Percentiles rank a stretch among this genome's conserved stretches.
phyloP scores from a whole-genome alignment of 805 yeast genomes.

The Yarrowia sp. region DNA sequence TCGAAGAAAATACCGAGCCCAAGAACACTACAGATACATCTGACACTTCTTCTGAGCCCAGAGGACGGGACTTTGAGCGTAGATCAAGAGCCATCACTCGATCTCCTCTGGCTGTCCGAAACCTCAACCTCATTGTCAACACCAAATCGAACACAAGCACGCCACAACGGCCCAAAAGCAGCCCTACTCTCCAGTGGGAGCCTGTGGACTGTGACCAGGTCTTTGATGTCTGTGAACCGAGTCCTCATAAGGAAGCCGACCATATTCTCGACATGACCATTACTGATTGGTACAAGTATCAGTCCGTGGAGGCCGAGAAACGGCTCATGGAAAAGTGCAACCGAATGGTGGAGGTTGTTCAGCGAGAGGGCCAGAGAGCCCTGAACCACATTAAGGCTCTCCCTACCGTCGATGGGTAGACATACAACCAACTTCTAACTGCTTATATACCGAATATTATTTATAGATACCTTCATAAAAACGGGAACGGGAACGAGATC shows the following conservation, averaged over 20 bases:
- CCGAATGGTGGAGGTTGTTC: constrained; percentile 48
- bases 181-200: constrained; percentile 24
- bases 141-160: not conserved
- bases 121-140: constrained; percentile 4
- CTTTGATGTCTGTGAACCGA: constrained; percentile 26
- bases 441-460: constrained; percentile 6
- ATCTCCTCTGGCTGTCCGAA: constrained; percentile 15
- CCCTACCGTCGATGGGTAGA: constrained; percentile 7
- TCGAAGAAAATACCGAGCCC: not conserved
- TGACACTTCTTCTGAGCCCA: not conserved
- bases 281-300: constrained; percentile 61
- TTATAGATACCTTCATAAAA: not conserved
- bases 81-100: not conserved
- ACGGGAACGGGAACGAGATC: no score
- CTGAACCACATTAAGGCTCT: constrained; percentile 35
- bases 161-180: not conserved
- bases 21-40: not conserved
- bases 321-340: constrained; percentile 48
- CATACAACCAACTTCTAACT: not conserved
- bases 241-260: constrained; percentile 30
- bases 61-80: not conserved
- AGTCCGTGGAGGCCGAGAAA: constrained; percentile 52
- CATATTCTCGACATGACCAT: constrained; percentile 66
- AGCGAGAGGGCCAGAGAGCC: constrained; percentile 50
- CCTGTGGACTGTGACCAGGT: constrained; percentile 37